Evolutionary conservation across 179 eudicot species (phyloP).

Genomic region (Nepenthes alata): DNA sequence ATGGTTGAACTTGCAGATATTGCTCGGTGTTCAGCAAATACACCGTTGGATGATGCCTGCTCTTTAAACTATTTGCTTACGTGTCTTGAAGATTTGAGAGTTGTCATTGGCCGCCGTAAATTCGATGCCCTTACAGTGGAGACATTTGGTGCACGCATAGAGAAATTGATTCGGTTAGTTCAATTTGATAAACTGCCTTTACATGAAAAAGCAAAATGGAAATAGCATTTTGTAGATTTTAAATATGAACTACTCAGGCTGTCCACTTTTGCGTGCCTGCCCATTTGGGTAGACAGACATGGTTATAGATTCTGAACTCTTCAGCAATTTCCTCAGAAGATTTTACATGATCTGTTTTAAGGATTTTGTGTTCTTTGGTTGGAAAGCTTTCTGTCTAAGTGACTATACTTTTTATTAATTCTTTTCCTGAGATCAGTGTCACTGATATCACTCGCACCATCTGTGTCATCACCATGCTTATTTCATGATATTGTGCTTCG

Average conservation of each 20-base stretch:
- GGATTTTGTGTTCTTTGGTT: no score
- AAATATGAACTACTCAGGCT: background rate
- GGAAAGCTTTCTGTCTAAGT: no score
- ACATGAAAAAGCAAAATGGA: background rate
- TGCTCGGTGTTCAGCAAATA: conserved; percentile 80
- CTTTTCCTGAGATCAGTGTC: no score
- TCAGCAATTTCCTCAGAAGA: no score
- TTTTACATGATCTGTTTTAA: background rate
- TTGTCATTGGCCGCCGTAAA: conserved; percentile 68
- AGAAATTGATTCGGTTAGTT: conserved; percentile 77
- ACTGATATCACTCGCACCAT: background rate
- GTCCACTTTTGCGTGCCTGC: no score
- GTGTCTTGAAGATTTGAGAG: conserved; percentile 81
- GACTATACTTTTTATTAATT: no score
- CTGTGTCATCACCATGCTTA: background rate
- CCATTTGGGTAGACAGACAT: no score
- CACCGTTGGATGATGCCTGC: conserved; percentile 74
- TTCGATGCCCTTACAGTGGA: conserved; percentile 85
- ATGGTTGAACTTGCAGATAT: conserved; percentile 97
- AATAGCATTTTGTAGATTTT: background rate
- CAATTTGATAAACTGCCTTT: background rate
- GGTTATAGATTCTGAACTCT: no score
- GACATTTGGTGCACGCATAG: conserved; percentile 96
- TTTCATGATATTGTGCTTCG: conserved; percentile 4
- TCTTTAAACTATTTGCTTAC: conserved; percentile 62